Base-by-base conservation (phyloP, 1,284 basidiomycete genomes). In the Cryptococcus wingfieldii region DNA sequence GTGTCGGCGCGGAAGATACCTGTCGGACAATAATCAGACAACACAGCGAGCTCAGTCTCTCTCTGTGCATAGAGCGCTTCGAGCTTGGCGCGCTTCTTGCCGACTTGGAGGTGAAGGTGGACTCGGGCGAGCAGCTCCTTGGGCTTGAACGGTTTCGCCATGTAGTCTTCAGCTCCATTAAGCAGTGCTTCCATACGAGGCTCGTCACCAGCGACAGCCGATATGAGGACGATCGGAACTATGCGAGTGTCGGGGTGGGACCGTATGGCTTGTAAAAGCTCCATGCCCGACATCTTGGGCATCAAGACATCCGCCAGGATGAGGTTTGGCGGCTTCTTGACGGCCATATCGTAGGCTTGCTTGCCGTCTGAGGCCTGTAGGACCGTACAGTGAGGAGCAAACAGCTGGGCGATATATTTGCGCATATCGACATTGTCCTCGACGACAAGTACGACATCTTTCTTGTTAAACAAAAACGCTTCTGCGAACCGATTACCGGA, bases 51-150 rank as follows among this genome's bases (percentile, higher is more conserved):
- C 61, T 78, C 73, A 8, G 61, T 63, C 37, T 67, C 62, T 4
- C 70, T 63, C 45, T 72, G 61, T 6, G 53, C 55, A 47, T 71
- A 77, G 25, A 67, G 44, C 25, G 48, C 50, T 55, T 76, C 76
- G 16, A 77, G 60, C 16, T 62, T 64, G 9, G 61, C 57, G 3
- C 72, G 66, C 47, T 67, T 69, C 63, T 76, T 76, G 38, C 71
- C 75, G 14, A 75, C 61, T 53, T 74, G 74, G 59, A 74, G 66
- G 51, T 76, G 69, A 38, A 72, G 59, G 55, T 75, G 64, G 19
- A 72, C 72, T 13, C 79, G 68, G 1, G 78, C 78, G 19, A 80
- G 61, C 12, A 80, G 62, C 54, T 80, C 79, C 52, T 74, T 69
- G 7, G 69, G 69, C 53, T 68, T 69, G 68, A 75, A 76, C 4